Percentiles rank a stretch among this genome's conserved stretches.
Conservation (phyloP, 345 rosid genomes). For the Angophora floribunda region DNA sequence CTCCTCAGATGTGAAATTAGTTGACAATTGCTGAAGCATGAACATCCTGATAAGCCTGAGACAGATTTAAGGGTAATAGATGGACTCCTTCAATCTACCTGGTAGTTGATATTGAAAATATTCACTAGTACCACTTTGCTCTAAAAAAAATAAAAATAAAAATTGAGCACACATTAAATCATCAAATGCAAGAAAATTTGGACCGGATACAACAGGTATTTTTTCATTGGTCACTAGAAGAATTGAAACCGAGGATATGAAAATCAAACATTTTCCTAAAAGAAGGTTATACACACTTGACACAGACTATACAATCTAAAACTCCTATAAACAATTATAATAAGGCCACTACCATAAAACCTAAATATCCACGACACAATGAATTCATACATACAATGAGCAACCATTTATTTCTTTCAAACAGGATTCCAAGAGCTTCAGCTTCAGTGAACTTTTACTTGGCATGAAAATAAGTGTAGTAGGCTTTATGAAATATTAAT, state of each 20-base stretch:
- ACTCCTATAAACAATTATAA: neutral
- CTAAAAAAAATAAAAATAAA: neutral
- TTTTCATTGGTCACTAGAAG: neutral
- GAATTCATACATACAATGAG: neutral
- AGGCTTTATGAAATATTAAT: neutral
- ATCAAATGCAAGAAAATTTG: neutral
- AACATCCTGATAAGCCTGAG: neutral
- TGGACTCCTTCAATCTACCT: neutral
- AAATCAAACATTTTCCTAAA: neutral
- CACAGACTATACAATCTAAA: neutral
- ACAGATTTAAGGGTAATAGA: neutral
- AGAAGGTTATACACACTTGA: neutral
- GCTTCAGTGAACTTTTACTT: neutral
- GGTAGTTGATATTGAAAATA: neutral
- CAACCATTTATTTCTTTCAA: neutral
- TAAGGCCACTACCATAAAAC: neutral
- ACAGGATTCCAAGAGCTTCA: neutral
- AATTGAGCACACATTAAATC: neutral
- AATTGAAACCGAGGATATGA: neutral
- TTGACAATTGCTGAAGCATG: neutral
- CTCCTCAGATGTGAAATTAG: neutral
- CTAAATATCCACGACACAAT: neutral
- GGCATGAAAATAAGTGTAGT: neutral
- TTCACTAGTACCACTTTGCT: neutral
- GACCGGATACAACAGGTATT: neutral